phyloP scores from a whole-genome alignment of 1,284 basidiomycete species.

The Tilletia indica region DNA sequence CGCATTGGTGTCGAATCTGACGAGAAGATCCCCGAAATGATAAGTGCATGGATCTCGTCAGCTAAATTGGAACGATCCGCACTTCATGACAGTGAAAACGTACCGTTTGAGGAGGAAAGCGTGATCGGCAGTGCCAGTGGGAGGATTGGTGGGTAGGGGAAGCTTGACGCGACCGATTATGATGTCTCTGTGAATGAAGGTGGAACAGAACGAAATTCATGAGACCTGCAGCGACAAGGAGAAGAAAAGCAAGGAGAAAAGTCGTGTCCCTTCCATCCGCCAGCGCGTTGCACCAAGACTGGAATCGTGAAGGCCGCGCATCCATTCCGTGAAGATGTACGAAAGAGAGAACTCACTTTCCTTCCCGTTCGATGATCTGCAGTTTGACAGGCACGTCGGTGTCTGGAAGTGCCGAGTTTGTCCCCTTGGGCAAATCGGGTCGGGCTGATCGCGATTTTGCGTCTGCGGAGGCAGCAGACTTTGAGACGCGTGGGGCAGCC shows the following conservation, averaged over 20 bases:
- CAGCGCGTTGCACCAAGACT: no score
- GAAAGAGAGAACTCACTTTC: constrained; percentile 57
- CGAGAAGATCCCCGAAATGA: constrained; percentile 64
- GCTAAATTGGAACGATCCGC: not conserved
- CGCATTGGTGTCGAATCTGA: constrained; percentile 91
- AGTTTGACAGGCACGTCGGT: constrained; percentile 66
- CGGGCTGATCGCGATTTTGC: constrained; percentile 17
- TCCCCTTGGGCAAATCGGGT: constrained; percentile 44
- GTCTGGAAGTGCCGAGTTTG: constrained; percentile 45
- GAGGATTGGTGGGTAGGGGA: constrained; percentile 64
- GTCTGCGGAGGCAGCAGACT: constrained; percentile 25
- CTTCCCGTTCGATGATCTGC: constrained; percentile 76
- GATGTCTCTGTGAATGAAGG: constrained; percentile 62
- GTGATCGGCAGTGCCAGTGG: constrained; percentile 26
- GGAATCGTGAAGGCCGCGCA: no score
- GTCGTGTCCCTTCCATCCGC: no score
- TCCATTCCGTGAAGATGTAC: no score
- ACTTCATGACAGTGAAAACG: not conserved
- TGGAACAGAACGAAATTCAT: no score
- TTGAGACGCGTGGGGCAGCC: constrained; percentile 21
- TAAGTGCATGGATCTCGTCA: not conserved
- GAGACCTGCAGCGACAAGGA: no score
- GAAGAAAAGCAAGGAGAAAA: no score
- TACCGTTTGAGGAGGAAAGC: constrained; percentile 40
- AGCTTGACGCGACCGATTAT: constrained; percentile 90